These are phyloP conservation scores for Russula earlei DNA, from an alignment of 768 basidiomycete species.

Conservation along the genomic window DNA sequence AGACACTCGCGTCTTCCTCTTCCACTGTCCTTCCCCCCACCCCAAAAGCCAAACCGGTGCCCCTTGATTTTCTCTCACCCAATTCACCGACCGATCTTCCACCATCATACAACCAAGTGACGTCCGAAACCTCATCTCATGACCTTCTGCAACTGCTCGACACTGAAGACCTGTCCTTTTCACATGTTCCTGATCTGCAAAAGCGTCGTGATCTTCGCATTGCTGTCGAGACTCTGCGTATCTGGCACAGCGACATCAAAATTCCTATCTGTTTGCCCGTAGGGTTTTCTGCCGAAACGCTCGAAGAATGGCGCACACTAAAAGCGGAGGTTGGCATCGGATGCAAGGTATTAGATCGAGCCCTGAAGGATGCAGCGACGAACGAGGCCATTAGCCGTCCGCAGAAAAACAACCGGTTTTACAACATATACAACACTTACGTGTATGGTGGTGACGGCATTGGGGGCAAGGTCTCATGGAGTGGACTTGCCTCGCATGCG, in stretches of 20 bases:
- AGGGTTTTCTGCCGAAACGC: conserved; percentile 53
- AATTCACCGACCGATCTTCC: conserved; percentile 44
- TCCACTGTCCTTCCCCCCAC: conserved; percentile 66
- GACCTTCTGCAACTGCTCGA: conserved; percentile 21
- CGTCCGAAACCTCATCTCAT: conserved; percentile 26
- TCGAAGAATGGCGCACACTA: conserved; percentile 70
- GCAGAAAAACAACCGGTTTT: conserved; percentile 46
- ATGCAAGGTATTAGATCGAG: conserved; percentile 67
- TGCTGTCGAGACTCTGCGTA: conserved; percentile 50
- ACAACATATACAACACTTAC: conserved; percentile 80
- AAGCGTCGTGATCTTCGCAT: conserved; percentile 35
- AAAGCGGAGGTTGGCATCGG: conserved; percentile 74
- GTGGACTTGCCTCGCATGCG: conserved; percentile 13
- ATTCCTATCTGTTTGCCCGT: conserved; percentile 35
- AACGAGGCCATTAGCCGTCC: conserved; percentile 18
- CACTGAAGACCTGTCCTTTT: conserved; percentile 13
- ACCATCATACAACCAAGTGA: conserved; percentile 61
- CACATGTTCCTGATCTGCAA: conserved; percentile 15
- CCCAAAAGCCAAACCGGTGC: conserved; percentile 38
- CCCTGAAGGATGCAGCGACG: conserved; percentile 34
- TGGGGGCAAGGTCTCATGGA: neutral
- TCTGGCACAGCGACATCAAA: conserved; percentile 58
- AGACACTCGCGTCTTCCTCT: conserved; percentile 61
- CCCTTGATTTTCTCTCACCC: conserved; percentile 5
- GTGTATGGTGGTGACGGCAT: conserved; percentile 39